These are phyloP conservation scores for Chaetomium sp. DNA, from an alignment of 2,329 filamentous ascomycete species.

Conservation along the genomic window DNA sequence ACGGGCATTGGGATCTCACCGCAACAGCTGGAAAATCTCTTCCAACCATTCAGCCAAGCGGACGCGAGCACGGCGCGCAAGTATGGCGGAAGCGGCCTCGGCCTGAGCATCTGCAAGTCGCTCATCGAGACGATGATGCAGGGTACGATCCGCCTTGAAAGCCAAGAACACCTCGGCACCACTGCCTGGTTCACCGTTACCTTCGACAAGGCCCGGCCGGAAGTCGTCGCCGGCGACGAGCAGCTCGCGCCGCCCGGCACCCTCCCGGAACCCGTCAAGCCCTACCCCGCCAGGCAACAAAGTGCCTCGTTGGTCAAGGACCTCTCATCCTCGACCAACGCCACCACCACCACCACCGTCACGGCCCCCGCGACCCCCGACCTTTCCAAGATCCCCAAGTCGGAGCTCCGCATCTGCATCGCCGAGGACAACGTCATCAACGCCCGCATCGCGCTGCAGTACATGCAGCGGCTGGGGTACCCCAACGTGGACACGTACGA, in stretches of 20 bases:
- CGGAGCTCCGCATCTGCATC: conserved; percentile 84
- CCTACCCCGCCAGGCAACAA: not conserved
- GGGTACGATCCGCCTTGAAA: conserved; percentile 81
- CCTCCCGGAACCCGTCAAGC: conserved; percentile 23
- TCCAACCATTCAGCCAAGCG: conserved; percentile 90
- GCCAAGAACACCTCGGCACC: conserved; percentile 70
- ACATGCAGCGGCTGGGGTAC: conserved; percentile 83
- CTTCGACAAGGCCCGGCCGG: conserved; percentile 76
- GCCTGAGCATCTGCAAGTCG: conserved; percentile 91
- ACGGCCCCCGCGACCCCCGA: conserved; percentile 49
- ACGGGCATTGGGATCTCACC: conserved; percentile 89
- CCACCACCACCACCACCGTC: conserved; percentile 22
- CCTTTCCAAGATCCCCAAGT: conserved; percentile 71
- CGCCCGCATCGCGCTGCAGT: conserved; percentile 89
- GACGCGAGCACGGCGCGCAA: conserved; percentile 87
- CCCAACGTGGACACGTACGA: conserved; percentile 81
- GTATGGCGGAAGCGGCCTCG: conserved; percentile 88
- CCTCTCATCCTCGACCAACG: not conserved
- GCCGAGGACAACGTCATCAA: conserved; percentile 96
- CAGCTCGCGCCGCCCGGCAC: conserved; percentile 40
- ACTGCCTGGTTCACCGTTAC: conserved; percentile 77
- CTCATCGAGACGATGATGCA: conserved; percentile 92
- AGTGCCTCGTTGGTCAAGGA: not conserved
- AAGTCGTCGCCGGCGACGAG: conserved; percentile 60
- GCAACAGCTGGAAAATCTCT: conserved; percentile 80